Conservation (phyloP, 805 yeast genomes). For the Brettanomyces naardenensis region DNA sequence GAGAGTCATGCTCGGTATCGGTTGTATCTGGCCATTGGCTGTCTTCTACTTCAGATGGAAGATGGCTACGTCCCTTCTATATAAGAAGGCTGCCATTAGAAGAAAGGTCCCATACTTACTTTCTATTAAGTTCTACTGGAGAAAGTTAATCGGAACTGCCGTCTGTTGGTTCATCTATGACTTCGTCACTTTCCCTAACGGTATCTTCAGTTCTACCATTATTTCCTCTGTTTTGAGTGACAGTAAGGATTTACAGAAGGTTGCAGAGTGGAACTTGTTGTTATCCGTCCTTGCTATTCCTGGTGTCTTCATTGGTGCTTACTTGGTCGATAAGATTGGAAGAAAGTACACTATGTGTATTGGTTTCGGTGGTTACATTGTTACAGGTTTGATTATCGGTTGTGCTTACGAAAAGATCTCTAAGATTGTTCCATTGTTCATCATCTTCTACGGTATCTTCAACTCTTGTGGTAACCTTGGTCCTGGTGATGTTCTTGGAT, state of each 20-base stretch:
- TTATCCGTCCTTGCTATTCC: conserved; percentile 63
- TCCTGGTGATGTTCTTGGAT: conserved; percentile 72
- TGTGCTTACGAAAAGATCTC: conserved; percentile 49
- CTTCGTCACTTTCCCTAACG: conserved; percentile 74
- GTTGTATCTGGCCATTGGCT: conserved; percentile 60
- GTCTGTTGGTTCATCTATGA: conserved; percentile 77
- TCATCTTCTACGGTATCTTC: conserved; percentile 68
- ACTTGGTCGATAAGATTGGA: conserved; percentile 54
- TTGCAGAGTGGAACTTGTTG: conserved; percentile 69
- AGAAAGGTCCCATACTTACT: conserved; percentile 49
- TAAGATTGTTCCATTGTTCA: conserved; percentile 54
- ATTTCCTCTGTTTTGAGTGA: conserved; percentile 41
- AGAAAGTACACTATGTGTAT: conserved; percentile 63
- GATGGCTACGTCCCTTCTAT: conserved; percentile 60
- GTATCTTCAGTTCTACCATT: conserved; percentile 46
- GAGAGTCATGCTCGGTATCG: conserved; percentile 64
- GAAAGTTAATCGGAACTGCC: conserved; percentile 58
- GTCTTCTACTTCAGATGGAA: conserved; percentile 66
- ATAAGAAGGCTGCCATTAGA: conserved; percentile 56
- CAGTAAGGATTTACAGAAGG: conserved; percentile 36
- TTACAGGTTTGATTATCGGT: conserved; percentile 67
- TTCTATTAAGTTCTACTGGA: conserved; percentile 62
- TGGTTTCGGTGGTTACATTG: conserved; percentile 65
- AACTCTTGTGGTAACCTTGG: conserved; percentile 67
- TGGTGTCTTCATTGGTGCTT: conserved; percentile 67